Evolutionary conservation across 768 basidiomycete genomes (phyloP).

Genomic region (Phlegmacium glaucopus): DNA sequence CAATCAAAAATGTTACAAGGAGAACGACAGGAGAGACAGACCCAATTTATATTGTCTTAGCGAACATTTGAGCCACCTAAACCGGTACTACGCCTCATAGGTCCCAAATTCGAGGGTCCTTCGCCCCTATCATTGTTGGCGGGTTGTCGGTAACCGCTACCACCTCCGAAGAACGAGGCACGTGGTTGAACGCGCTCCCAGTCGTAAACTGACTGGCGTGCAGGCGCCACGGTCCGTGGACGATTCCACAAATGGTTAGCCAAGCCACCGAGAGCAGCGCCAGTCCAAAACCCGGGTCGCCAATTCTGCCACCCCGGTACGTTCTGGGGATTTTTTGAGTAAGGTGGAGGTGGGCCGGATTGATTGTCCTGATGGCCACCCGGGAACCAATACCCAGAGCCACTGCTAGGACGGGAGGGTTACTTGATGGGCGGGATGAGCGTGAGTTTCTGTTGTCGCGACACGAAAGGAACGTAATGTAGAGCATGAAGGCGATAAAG

Average conservation of each 20-base stretch:
- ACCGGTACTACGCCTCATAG: conserved; percentile 75
- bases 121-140: conserved; percentile 57
- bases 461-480: conserved; percentile 58
- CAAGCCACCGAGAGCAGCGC: conserved; percentile 69
- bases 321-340: conserved; percentile 38
- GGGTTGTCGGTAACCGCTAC: conserved; percentile 19
- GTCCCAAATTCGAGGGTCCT: conserved; percentile 65
- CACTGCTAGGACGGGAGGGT: conserved; percentile 35
- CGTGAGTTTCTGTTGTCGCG: conserved; percentile 27
- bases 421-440: conserved; percentile 28
- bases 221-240: conserved; percentile 21
- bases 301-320: conserved; percentile 33
- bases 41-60: background rate
- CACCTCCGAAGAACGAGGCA: conserved; percentile 17
- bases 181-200: conserved; percentile 48
- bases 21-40: background rate
- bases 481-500: conserved; percentile 50
- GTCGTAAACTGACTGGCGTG: conserved; percentile 36
- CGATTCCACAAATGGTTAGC: conserved; percentile 55
- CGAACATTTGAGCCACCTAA: conserved; percentile 61
- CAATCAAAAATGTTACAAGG: background rate
- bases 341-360: conserved; percentile 50
- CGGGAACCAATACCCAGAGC: conserved; percentile 53
- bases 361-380: conserved; percentile 37
- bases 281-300: conserved; percentile 84